Evolutionary conservation across 1,139 yeast species (phyloP), one percentile per base, ranked within the genome.

Genomic region (Kodamaea fungicola): DNA sequence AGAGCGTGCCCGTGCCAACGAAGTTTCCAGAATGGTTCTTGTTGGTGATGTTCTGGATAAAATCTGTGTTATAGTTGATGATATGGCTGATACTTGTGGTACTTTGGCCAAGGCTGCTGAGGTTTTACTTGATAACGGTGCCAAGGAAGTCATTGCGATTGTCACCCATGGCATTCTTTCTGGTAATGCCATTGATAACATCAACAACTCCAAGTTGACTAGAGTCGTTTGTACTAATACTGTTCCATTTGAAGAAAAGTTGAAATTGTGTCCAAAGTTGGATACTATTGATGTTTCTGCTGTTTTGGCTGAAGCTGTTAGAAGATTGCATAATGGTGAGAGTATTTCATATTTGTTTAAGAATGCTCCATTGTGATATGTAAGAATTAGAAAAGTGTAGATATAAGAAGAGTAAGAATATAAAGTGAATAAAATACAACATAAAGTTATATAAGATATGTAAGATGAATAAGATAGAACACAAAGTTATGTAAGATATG

Each of bases 251-350:
- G 74, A 75, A 40, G 78, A 78, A 41, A 72, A 78, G 39, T 53
- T 66, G 39, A 58, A 58, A 19, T 44, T 51, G 16, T 76, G 83
- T 52, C 70, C 77, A 19, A 78, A 77, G 48, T 62, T 84, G 42
- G 86, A 80, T 42, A 76, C 79, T 42, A 74, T 84, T 36, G 94
- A 84, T 56, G 77, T 84, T 36, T 75, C 84, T 53, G 80, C 87
- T 10, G 82, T 82, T 12, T 62, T 84, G 43, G 92, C 90, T 21
- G 95, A 84, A 56, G 84, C 90, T 27, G 78, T 84, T 37, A 77
- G 94, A 64, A 76, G 95, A 62, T 70, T 83, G 49, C 95, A 84
- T 54, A 83, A 92, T 58, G 98, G 98, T 58, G 98, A 92, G 67
- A 83, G 95, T 67, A 89, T 89, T 39, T 85, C 95, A 27, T 90